These are phyloP conservation scores for Alisma plantagoaquatica DNA, from an alignment of 106 monocot genomes.

Conservation along the genomic window DNA sequence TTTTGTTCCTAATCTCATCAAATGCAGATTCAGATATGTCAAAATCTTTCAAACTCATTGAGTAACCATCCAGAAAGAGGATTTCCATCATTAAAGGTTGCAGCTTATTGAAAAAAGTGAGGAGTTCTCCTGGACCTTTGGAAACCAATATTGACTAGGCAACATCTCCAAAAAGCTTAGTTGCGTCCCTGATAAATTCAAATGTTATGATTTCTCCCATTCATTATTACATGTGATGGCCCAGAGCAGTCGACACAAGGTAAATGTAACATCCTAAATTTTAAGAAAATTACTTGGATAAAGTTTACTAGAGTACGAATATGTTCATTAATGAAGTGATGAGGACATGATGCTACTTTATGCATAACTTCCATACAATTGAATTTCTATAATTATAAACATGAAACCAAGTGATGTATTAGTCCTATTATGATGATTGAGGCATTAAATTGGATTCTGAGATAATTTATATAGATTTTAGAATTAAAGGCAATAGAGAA, in stretches of 20 bases:
- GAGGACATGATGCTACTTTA: no score
- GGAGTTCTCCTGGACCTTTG: slow-evolving; percentile 51
- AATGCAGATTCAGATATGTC: slow-evolving; percentile 30
- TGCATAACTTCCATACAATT: no score
- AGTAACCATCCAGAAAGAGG: slow-evolving; percentile 53
- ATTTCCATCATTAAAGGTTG: slow-evolving; percentile 90
- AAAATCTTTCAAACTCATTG: slow-evolving; percentile 63
- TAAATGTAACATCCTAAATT: no score
- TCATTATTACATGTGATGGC: slow-evolving; percentile 29
- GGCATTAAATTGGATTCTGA: no score
- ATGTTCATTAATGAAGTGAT: no score
- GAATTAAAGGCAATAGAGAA: no score
- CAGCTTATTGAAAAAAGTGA: slow-evolving; percentile 49
- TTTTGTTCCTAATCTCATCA: slow-evolving; percentile 17
- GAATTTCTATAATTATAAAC: no score
- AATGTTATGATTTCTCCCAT: slow-evolving; percentile 55
- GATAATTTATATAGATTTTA: no score
- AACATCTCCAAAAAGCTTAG: slow-evolving; percentile 50
- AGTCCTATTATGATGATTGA: no score
- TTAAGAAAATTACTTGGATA: no score
- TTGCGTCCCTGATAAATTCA: slow-evolving; percentile 40
- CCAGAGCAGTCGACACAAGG: slow-evolving; percentile 62
- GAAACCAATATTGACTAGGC: slow-evolving; percentile 33
- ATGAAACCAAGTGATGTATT: no score
- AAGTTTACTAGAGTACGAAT: no score